A percentile compares a stretch with the other conserved stretches of the same genome.
phyloP scores from a whole-genome alignment of 345 rosid genomes.

The Salix caprea region DNA sequence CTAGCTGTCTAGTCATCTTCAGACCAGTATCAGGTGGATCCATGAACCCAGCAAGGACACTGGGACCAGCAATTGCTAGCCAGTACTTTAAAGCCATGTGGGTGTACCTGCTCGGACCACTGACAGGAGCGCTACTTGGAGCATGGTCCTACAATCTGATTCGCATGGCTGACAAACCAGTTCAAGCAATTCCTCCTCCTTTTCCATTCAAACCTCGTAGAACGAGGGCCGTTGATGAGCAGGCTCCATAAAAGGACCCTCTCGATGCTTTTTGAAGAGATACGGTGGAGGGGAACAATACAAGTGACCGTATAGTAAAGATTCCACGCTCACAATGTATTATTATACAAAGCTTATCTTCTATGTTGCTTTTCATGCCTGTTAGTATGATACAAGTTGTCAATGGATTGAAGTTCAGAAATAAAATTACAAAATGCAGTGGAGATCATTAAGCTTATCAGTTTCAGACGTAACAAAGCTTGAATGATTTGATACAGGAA shows the following conservation, averaged over 20 bases:
- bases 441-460: too few relatives aligned
- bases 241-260: slow-evolving; percentile 15
- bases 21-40: slow-evolving; percentile 55
- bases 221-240: slow-evolving; percentile 11
- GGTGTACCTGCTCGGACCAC: slow-evolving; percentile 50
- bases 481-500: too few relatives aligned
- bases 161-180: slow-evolving; percentile 20
- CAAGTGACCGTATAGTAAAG: neutral
- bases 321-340: neutral
- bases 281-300: too few relatives aligned
- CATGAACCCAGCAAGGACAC: slow-evolving; percentile 56
- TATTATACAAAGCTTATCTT: neutral
- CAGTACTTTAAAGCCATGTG: slow-evolving; percentile 41
- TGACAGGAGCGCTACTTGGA: slow-evolving; percentile 38
- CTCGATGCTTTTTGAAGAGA: neutral
- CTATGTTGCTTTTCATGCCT: too few relatives aligned
- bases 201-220: slow-evolving; percentile 25
- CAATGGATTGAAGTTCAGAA: neutral
- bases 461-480: too few relatives aligned
- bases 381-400: too few relatives aligned
- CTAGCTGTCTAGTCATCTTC: slow-evolving; percentile 16
- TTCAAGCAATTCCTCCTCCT: slow-evolving; percentile 24
- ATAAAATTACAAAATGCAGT: too few relatives aligned
- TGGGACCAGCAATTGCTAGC: slow-evolving; percentile 52
- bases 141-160: slow-evolving; percentile 40